A percentile compares a stretch with the other conserved stretches of the same genome.
Conservation (phyloP, 371 early-diverging fungal species). For the Syncephalastrum monosporum region DNA sequence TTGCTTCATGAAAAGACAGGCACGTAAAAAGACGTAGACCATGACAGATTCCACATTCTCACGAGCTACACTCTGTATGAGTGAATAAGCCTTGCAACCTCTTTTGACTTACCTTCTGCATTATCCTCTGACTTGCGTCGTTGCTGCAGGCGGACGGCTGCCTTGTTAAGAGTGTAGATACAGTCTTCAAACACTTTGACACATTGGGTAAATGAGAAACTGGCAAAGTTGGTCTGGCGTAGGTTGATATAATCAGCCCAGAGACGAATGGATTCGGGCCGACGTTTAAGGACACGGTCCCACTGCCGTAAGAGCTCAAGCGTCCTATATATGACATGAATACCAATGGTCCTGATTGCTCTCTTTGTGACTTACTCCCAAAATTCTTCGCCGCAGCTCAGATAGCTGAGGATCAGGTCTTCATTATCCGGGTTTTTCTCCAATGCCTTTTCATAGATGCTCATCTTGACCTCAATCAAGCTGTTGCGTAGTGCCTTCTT, state of each 20-base stretch:
- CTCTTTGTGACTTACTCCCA: constrained; percentile 53
- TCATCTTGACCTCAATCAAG: constrained; percentile 66
- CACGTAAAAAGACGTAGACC: constrained; percentile 63
- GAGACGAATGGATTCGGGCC: constrained; percentile 49
- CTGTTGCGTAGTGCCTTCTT: constrained; percentile 41
- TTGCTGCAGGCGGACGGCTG: constrained; percentile 13
- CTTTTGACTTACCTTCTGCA: constrained; percentile 12
- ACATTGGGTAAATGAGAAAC: constrained; percentile 66
- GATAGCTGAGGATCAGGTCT: constrained; percentile 56
- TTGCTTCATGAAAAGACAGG: constrained; percentile 65
- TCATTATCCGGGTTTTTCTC: constrained; percentile 60
- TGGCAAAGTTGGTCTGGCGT: constrained; percentile 69
- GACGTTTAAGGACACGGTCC: constrained; percentile 60
- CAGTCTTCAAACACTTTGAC: constrained; percentile 67
- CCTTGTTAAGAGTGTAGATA: constrained; percentile 34
- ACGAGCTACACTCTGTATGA: constrained; percentile 16
- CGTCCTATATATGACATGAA: constrained; percentile 25
- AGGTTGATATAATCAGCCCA: constrained; percentile 81
- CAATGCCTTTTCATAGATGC: constrained; percentile 76
- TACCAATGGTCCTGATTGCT: background rate
- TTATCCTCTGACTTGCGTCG: constrained; percentile 10
- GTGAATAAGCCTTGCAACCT: background rate
- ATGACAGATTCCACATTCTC: constrained; percentile 57
- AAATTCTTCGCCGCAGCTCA: constrained; percentile 56
- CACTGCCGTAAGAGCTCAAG: constrained; percentile 65